Conservation (phyloP, 2,329 filamentous ascomycete genomes). For the Neonectria neomacrospora region DNA sequence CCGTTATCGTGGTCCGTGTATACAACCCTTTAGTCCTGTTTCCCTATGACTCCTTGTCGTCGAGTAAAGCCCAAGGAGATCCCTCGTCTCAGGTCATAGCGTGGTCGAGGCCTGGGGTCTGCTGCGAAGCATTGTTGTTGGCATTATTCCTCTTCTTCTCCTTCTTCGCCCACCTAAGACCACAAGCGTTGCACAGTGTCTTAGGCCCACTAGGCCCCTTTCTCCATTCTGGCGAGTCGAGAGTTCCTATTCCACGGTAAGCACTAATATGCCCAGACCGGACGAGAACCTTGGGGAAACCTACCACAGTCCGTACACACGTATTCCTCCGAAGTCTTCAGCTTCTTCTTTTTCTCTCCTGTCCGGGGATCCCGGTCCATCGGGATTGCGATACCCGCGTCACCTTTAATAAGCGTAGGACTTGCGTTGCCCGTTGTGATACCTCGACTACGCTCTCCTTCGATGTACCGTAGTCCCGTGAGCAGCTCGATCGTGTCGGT, state of each 20-base stretch:
- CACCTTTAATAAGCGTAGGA: constrained; percentile 83
- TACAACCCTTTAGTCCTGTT: neutral
- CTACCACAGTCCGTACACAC: constrained; percentile 92
- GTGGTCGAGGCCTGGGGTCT: constrained; percentile 38
- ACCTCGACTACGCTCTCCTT: constrained; percentile 87
- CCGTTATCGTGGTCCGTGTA: neutral
- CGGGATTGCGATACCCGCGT: constrained; percentile 86
- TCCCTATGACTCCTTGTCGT: neutral
- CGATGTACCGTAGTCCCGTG: constrained; percentile 86
- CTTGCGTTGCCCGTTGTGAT: constrained; percentile 88
- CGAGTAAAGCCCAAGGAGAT: neutral
- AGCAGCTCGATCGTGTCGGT: constrained; percentile 93
- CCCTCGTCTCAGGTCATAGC: constrained; percentile 28
- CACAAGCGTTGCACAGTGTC: constrained; percentile 95
- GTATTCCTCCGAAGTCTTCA: constrained; percentile 87
- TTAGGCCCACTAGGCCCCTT: constrained; percentile 94
- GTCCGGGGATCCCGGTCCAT: constrained; percentile 78
- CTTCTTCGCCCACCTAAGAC: constrained; percentile 79
- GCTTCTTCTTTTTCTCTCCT: constrained; percentile 87
- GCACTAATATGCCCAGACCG: constrained; percentile 12
- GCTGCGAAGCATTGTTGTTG: constrained; percentile 31
- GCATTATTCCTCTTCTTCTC: constrained; percentile 73
- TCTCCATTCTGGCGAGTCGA: constrained; percentile 95
- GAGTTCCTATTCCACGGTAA: constrained; percentile 65
- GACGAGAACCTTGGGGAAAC: constrained; percentile 42